phyloP scores from a whole-genome alignment of 331 rosid species.

The Prunus yedoensis region DNA sequence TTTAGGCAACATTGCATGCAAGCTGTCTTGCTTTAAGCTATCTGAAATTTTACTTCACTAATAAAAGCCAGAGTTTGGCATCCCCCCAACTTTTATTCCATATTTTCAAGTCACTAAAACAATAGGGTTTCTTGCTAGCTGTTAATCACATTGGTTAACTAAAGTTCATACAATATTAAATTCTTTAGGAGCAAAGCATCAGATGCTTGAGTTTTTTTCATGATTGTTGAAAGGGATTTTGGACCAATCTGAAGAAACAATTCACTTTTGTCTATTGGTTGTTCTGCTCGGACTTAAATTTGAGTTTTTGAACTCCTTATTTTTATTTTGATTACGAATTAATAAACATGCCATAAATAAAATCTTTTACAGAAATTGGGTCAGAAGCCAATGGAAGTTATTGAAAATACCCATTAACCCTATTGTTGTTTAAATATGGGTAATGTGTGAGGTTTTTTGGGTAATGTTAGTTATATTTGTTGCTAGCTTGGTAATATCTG shows the following conservation, averaged over 20 bases:
- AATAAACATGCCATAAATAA: no score
- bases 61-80: slow-evolving; percentile 35
- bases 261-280: background rate
- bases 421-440: no score
- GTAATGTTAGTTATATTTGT: no score
- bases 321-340: no score
- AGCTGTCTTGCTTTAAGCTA: slow-evolving; percentile 41
- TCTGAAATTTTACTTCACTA: slow-evolving; percentile 16
- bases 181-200: slow-evolving; percentile 7
- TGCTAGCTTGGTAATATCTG: no score
- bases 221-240: background rate
- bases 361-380: background rate
- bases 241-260: background rate
- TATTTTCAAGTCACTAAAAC: slow-evolving; percentile 10
- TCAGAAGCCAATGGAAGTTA: no score
- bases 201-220: background rate
- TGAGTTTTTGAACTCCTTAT: background rate
- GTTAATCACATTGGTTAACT: slow-evolving; percentile 33
- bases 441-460: no score
- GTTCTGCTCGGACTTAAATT: background rate
- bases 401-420: no score
- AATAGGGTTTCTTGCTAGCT: slow-evolving; percentile 31
- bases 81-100: slow-evolving; percentile 26
- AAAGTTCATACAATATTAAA: background rate
- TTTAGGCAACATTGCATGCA: slow-evolving; percentile 19